These are phyloP conservation scores for Pseudoneurospora amorphoporcata DNA, from an alignment of 495 filamentous ascomycete species.

Conservation along the genomic window DNA sequence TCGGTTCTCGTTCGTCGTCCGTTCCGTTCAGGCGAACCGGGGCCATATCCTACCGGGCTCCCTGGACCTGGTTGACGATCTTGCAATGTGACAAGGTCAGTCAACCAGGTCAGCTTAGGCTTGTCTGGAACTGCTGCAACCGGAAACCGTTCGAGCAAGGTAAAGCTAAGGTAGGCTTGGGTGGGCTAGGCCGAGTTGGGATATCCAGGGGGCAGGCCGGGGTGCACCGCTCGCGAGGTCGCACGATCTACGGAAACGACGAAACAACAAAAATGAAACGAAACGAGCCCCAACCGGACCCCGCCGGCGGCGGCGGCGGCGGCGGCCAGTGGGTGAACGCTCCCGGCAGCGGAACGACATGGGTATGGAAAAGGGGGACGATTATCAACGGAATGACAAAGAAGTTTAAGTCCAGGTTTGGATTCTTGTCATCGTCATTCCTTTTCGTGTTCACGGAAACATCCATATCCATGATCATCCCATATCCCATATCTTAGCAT, in stretches of 20 bases:
- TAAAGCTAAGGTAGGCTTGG: neutral
- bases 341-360: neutral
- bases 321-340: neutral
- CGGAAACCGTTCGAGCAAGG: neutral
- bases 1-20: neutral
- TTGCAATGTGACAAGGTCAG: neutral
- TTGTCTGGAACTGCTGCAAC: neutral
- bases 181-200: neutral
- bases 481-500: neutral
- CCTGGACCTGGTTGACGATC: neutral
- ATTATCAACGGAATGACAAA: neutral
- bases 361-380: neutral
- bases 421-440: neutral
- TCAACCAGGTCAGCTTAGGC: neutral
- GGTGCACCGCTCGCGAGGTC: neutral
- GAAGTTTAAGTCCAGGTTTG: neutral
- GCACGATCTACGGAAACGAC: neutral
- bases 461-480: neutral
- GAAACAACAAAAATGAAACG: neutral
- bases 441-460: neutral
- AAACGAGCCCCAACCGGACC: neutral
- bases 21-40: neutral
- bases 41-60: neutral
- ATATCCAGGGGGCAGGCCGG: neutral
- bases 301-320: neutral